Conservation (phyloP, 1,284 basidiomycete species). For the Malassezia yamatoensis region DNA sequence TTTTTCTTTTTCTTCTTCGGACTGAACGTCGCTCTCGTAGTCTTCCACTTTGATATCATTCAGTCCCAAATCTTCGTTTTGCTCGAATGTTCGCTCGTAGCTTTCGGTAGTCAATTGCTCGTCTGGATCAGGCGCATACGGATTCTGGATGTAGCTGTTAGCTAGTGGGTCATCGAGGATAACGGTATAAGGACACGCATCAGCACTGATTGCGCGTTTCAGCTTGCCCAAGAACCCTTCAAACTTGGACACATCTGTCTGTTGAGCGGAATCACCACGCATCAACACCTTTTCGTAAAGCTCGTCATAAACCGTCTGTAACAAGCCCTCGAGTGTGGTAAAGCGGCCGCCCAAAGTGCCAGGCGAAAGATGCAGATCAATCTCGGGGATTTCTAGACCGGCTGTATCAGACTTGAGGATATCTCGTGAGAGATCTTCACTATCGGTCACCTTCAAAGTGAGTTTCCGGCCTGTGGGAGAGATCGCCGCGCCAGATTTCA, state of each 20-base stretch:
- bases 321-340: conserved; percentile 89
- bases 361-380: conserved; percentile 78
- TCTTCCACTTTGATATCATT: conserved; percentile 78
- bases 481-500: conserved; percentile 85
- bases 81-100: conserved; percentile 76
- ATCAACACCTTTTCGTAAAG: conserved; percentile 80
- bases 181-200: conserved; percentile 56
- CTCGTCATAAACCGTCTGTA: conserved; percentile 91
- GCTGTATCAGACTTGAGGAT: conserved; percentile 64
- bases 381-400: conserved; percentile 82
- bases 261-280: conserved; percentile 57
- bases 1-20: conserved; percentile 50
- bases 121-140: conserved; percentile 57
- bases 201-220: conserved; percentile 37
- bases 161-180: conserved; percentile 91
- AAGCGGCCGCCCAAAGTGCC: conserved; percentile 97
- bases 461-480: conserved; percentile 75
- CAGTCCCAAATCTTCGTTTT: conserved; percentile 89
- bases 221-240: conserved; percentile 65
- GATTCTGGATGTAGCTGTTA: conserved; percentile 90
- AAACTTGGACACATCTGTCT: conserved; percentile 20
- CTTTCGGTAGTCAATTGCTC: conserved; percentile 54
- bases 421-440: conserved; percentile 86
- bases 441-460: conserved; percentile 78
- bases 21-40: conserved; percentile 14